phyloP scores from a whole-genome alignment of 495 filamentous ascomycete species.

The Talaromyces thailandensis region DNA sequence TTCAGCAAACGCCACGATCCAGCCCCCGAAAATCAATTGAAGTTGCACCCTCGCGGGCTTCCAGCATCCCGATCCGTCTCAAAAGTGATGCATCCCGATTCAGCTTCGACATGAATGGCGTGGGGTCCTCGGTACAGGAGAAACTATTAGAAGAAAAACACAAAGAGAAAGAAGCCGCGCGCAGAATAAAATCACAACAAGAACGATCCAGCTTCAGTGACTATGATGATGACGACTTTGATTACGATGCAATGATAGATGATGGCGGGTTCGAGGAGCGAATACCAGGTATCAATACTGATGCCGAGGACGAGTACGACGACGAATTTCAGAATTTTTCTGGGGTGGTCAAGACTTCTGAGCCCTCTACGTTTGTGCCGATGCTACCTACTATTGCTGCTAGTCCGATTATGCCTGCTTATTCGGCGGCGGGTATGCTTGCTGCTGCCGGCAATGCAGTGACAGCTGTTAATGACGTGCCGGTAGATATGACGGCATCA shows the following conservation, averaged over 20 bases:
- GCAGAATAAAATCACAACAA: slow-evolving; percentile 23
- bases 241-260: slow-evolving; percentile 59
- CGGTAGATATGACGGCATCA: slow-evolving; percentile 19
- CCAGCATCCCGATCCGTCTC: slow-evolving; percentile 58
- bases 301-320: slow-evolving; percentile 43
- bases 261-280: slow-evolving; percentile 65
- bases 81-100: slow-evolving; percentile 84
- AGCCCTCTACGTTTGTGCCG: slow-evolving; percentile 26
- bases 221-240: slow-evolving; percentile 54
- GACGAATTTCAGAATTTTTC: slow-evolving; percentile 32
- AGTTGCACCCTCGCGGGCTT: slow-evolving; percentile 21
- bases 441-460: not conserved
- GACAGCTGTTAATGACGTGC: slow-evolving; percentile 20
- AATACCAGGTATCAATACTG: slow-evolving; percentile 66
- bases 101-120: slow-evolving; percentile 77
- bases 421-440: slow-evolving; percentile 9
- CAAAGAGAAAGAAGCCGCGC: slow-evolving; percentile 54
- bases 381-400: slow-evolving; percentile 29
- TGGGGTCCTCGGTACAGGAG: slow-evolving; percentile 73
- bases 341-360: slow-evolving; percentile 20
- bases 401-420: slow-evolving; percentile 23
- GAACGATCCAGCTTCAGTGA: slow-evolving; percentile 41
- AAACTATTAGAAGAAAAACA: slow-evolving; percentile 79
- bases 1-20: slow-evolving; percentile 10
- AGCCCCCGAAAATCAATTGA: slow-evolving; percentile 27